phyloP scores from a whole-genome alignment of 805 yeast species.

The Pichia californica region DNA sequence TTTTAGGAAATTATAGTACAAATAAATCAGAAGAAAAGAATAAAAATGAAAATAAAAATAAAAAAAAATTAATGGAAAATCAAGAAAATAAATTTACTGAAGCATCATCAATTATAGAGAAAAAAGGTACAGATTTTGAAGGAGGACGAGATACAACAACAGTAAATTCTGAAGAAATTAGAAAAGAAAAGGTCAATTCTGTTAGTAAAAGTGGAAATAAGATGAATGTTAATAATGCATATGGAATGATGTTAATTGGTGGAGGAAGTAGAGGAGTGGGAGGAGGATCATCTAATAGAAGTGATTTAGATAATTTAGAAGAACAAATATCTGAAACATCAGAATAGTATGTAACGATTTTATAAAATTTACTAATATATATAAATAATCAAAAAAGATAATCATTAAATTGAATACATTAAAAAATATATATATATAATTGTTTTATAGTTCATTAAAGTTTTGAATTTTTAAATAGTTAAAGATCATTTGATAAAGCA shows the following conservation, averaged over 20 bases:
- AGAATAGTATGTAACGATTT: not conserved
- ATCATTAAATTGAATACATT: not conserved
- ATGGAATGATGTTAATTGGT: conserved; percentile 10
- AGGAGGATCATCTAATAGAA: no score
- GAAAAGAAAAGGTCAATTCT: not conserved
- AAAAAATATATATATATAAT: no score
- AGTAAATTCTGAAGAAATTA: not conserved
- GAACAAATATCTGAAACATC: conserved; percentile 9
- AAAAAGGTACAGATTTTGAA: no score
- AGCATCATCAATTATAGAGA: no score
- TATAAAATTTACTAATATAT: not conserved
- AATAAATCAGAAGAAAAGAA: not conserved
- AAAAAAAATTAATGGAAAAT: not conserved
- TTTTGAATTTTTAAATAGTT: not conserved
- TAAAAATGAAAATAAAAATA: not conserved
- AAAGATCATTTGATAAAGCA: conserved; percentile 40
- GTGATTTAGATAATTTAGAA: conserved; percentile 2
- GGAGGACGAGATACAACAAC: no score
- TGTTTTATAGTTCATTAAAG: no score
- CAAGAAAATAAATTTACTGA: not conserved
- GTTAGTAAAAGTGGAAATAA: conserved; percentile 2
- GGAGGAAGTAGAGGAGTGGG: not conserved
- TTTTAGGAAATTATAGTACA: conserved; percentile 8
- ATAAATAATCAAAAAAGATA: not conserved
- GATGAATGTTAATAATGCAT: conserved; percentile 9